phyloP scores from a whole-genome alignment of 331 rosid species.

The Malus hybrid region DNA sequence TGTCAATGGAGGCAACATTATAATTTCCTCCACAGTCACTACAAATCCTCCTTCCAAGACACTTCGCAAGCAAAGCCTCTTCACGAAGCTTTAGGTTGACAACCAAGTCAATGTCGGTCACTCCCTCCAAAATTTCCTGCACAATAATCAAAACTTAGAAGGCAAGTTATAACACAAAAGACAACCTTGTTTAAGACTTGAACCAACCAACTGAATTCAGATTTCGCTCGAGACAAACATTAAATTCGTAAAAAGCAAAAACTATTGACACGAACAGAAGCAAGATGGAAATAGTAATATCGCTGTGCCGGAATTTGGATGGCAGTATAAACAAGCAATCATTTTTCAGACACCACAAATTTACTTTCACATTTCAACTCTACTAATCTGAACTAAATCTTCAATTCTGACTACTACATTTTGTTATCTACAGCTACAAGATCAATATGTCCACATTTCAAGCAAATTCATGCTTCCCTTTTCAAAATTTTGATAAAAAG shows the following conservation, averaged over 20 bases:
- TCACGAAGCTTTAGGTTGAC: constrained; percentile 41
- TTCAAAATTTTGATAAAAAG: not conserved
- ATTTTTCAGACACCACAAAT: not conserved
- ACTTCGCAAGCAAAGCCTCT: constrained; percentile 46
- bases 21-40: constrained; percentile 42
- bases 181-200: too few species aligned
- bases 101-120: constrained; percentile 40
- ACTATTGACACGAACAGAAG: not conserved
- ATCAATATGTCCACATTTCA: not conserved
- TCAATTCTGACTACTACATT: not conserved
- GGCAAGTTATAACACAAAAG: not conserved
- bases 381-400: not conserved
- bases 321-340: not conserved
- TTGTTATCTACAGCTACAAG: not conserved
- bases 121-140: constrained; percentile 46
- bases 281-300: not conserved
- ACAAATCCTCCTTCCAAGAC: constrained; percentile 43
- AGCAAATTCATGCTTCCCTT: not conserved
- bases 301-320: not conserved
- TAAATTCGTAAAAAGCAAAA: not conserved
- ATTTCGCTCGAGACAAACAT: not conserved
- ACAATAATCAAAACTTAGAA: not conserved
- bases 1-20: constrained; percentile 32
- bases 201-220: not conserved
- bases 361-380: not conserved